phyloP scores from a whole-genome alignment of 148 eudicot species.

The Camellia granthamiana region DNA sequence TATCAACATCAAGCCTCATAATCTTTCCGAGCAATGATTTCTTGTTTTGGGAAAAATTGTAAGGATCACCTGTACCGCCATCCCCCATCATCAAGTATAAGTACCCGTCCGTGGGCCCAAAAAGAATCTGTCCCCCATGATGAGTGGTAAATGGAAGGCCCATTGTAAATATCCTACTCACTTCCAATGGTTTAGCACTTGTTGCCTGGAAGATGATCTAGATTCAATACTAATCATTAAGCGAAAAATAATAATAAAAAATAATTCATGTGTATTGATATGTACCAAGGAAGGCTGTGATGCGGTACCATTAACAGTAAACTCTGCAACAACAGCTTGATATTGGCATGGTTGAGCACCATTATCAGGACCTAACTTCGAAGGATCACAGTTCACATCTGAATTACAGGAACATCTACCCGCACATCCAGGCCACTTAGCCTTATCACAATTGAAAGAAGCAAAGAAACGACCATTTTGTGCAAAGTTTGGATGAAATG shows the following conservation, averaged over 20 bases:
- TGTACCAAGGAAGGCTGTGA: slow-evolving; percentile 53
- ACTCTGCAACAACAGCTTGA: slow-evolving; percentile 73
- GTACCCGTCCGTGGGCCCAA: slow-evolving; percentile 80
- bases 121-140: slow-evolving; percentile 84
- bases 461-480: slow-evolving; percentile 80
- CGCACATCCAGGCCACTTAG: slow-evolving; percentile 56
- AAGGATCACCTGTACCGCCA: slow-evolving; percentile 72
- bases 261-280: slow-evolving; percentile 1
- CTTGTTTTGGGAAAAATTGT: slow-evolving; percentile 83
- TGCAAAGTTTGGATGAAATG: slow-evolving; percentile 67
- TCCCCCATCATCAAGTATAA: slow-evolving; percentile 93
- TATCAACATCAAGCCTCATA: slow-evolving; percentile 74
- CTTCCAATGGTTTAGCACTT: slow-evolving; percentile 66
- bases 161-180: slow-evolving; percentile 83
- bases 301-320: slow-evolving; percentile 49
- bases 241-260: background rate
- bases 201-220: slow-evolving; percentile 38
- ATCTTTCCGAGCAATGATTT: slow-evolving; percentile 86
- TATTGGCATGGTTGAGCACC: slow-evolving; percentile 80
- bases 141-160: slow-evolving; percentile 81
- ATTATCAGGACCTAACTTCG: slow-evolving; percentile 49
- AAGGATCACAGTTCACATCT: slow-evolving; percentile 78
- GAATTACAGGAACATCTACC: slow-evolving; percentile 90
- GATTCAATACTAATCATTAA: background rate
- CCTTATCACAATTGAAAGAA: slow-evolving; percentile 85